Conservation (phyloP, 306 rosid species). For the Potentilla sterilis region DNA sequence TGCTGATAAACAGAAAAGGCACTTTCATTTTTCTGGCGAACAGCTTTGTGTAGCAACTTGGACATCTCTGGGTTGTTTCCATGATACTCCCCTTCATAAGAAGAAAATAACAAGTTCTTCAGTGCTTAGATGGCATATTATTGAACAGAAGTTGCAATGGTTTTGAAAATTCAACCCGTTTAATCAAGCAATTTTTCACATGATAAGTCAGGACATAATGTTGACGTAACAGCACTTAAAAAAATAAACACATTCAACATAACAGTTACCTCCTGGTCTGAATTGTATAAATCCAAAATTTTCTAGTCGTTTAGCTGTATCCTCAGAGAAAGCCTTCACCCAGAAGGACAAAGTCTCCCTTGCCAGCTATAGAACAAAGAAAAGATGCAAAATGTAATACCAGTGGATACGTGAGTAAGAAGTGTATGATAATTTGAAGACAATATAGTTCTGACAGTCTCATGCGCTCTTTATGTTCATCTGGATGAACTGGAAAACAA, state of each 20-base stretch:
- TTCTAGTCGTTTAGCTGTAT: constrained; percentile 96
- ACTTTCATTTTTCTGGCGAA: constrained; percentile 94
- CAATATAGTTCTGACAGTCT: background rate
- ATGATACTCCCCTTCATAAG: constrained; percentile 83
- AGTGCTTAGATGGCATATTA: constrained; percentile 1
- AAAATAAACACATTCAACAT: constrained; percentile 15
- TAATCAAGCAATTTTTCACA: background rate
- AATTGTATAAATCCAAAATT: constrained; percentile 98
- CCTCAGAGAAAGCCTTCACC: constrained; percentile 99
- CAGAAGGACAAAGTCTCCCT: constrained; percentile 97
- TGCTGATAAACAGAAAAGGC: constrained; percentile 95
- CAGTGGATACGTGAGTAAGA: constrained; percentile 11
- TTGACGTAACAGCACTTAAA: background rate
- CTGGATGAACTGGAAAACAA: background rate
- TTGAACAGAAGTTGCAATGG: background rate
- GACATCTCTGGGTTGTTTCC: constrained; percentile 99
- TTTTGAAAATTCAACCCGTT: constrained; percentile 1
- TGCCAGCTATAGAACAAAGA: constrained; percentile 60
- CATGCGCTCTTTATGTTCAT: background rate
- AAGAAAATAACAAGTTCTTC: constrained; percentile 12
- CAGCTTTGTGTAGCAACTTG: constrained; percentile 98
- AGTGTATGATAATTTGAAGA: background rate
- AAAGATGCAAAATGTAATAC: constrained; percentile 16
- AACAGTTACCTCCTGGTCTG: constrained; percentile 92
- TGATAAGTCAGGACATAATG: background rate